Base-by-base conservation (phyloP, 345 rosid species). In the Ceriops tagal region DNA sequence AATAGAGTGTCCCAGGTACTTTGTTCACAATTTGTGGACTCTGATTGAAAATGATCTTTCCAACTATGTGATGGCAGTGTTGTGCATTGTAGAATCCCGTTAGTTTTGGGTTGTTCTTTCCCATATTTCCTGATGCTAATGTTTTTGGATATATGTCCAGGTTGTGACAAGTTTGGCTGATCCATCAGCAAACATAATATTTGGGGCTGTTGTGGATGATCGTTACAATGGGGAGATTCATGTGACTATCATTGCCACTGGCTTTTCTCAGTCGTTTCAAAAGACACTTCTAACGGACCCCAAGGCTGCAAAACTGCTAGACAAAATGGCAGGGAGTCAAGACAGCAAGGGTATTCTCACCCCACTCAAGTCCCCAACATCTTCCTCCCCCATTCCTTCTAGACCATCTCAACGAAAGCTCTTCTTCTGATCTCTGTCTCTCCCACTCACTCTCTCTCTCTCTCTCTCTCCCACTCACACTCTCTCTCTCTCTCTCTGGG, bases 101-200 rank as follows among this genome's bases (percentile, higher is more conserved):
- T 43, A 13, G 49, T 43, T 43, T 43, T 43, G 49, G 49, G 46
- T 8, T 39, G 53, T 8, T 22, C 19, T 51, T 32, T 31, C 6
- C 2, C 39, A 52, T 61, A 16, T 5, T 16, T 56, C 26, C 49
- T 43, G 1, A 27, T 15, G 22, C 22, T 49, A 32, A 77, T 27
- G 6, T 52, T 7, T 20, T 16, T 62, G 5, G 27, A 61, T 28
- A 64, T 51, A 53, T 75, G 68, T 64, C 6, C 84, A 95, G 99
- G 99, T 91, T 2, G 99, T 95, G 55, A 95, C 99, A 58, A 89
- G 99, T 73, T 85, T 95, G 78, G 96, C 99, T 0, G 99, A 95
- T 72, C 96, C 97, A 81, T 89, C 99, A 0, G 99, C 99, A 37
- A 95, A 95, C 87, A 95, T 95, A 75, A 95, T 91, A 78, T 93